Base-by-base conservation (phyloP, 768 basidiomycete species). In the Termitomyces sp. region DNA sequence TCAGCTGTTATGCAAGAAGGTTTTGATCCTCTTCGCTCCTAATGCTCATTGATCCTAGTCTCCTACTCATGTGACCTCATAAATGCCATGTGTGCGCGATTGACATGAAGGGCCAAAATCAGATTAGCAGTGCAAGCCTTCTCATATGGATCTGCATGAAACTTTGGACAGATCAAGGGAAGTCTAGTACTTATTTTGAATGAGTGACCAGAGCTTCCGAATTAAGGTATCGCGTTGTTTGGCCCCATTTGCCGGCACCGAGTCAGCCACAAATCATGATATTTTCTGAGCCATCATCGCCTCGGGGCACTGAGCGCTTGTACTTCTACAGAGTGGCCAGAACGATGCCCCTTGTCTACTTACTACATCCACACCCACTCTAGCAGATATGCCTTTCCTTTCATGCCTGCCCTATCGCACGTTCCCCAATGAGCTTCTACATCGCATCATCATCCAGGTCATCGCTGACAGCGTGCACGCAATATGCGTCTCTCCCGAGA, bases 391-490 rank as follows among this genome's bases (percentile, higher is more conserved):
- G 58, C 18, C 50, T 53, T 45, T 28, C 4, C 1, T 55, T 40
- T 15, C 52, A 57, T 22, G 5, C 39, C n/a, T 35, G 40, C 42
- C 42, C 33, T 42, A 55, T 15, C 63, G 49, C 18, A 58, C 22
- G 6, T n/a, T 78, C n/a, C 78, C 77, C 22, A 75, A 67, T 55
- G 78, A 79, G 56, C 71, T 79, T 1, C 50, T 78, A 1, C 69
- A 76, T 68, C 73, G 72, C 62, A 68, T 78, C 57, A 68, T 79
- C 33, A 59, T 69, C 2, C 64, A 63, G 22, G 70, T 72, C 2
- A 48, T 78, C 20, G 68, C 68, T 13, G 70, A 76, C 38, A 73
- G 70, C 40, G 66, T 78, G 11, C 77, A 78, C 55, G 57, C 68
- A 3, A 69, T 77, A 59, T 74, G 74, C 57, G 57, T 73, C 6